Evolutionary conservation across 441 rosid species (phyloP).

Genomic region (Bruguiera hainesii): DNA sequence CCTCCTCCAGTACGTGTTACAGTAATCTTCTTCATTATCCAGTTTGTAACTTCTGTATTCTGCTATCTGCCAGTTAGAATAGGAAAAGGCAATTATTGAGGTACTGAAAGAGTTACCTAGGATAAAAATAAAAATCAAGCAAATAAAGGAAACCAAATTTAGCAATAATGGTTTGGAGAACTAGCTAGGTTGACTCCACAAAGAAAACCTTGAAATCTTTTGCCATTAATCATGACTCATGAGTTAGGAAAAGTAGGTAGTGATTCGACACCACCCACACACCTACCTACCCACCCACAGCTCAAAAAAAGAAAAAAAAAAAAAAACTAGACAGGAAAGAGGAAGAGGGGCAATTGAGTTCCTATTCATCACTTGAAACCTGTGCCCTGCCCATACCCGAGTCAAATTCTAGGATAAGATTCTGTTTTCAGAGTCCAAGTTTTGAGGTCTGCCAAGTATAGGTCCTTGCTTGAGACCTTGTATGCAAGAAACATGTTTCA

Average conservation of each 20-base stretch:
- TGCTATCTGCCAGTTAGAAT: conserved; percentile 34
- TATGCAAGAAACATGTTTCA: conserved; percentile 28
- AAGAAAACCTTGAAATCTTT: no score
- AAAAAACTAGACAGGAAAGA: no score
- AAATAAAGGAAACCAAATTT: no score
- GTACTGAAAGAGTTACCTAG: not conserved
- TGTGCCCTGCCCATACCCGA: conserved; percentile 40
- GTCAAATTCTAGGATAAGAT: conserved; percentile 39
- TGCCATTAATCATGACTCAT: no score
- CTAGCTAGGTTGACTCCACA: no score
- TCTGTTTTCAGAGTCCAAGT: conserved; percentile 25
- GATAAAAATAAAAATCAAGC: not conserved
- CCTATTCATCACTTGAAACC: conserved; percentile 25
- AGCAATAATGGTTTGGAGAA: no score
- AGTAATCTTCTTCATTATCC: conserved; percentile 49
- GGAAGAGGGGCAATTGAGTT: conserved; percentile 6
- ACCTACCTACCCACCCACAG: no score
- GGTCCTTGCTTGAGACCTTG: conserved; percentile 22
- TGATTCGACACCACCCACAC: no score
- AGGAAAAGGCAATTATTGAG: conserved; percentile 6
- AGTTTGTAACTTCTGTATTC: conserved; percentile 49
- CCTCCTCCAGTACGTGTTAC: conserved; percentile 67
- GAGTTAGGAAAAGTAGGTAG: no score
- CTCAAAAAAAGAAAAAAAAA: no score
- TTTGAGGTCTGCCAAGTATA: conserved; percentile 16